phyloP scores from a whole-genome alignment of 257 asterid species.

The Solanum sparsipilum region DNA sequence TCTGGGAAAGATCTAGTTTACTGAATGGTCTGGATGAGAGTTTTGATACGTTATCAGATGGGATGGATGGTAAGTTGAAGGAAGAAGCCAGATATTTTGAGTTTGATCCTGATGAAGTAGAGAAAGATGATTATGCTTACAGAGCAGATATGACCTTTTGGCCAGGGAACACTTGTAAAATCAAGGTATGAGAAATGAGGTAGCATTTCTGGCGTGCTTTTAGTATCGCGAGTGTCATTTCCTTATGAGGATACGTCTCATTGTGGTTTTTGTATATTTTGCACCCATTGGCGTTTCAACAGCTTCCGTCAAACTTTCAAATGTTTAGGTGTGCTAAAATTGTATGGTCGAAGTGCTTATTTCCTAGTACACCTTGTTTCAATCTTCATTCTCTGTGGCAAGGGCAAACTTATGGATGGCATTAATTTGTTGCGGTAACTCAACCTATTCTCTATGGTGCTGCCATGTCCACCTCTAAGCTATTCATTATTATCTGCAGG shows the following conservation, averaged over 20 bases:
- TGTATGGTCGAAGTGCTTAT: background rate
- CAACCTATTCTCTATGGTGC: background rate
- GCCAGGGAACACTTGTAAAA: conserved; percentile 41
- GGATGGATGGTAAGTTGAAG: conserved; percentile 44
- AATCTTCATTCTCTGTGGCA: background rate
- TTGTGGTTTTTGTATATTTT: background rate
- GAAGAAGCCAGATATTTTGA: conserved; percentile 64
- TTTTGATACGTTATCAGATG: conserved; percentile 38
- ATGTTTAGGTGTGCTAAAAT: background rate
- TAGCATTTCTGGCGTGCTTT: background rate
- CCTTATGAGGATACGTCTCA: background rate
- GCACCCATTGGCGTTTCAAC: background rate
- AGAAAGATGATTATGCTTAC: conserved; percentile 43
- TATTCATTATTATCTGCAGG: conserved; percentile 31
- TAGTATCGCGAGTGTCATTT: background rate
- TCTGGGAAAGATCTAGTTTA: conserved; percentile 10
- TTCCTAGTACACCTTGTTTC: background rate
- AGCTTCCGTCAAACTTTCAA: background rate
- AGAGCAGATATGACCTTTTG: conserved; percentile 63
- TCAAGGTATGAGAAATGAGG: conserved; percentile 34
- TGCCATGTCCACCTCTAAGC: conserved; percentile 1
- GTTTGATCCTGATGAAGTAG: conserved; percentile 46
- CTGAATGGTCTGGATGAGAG: conserved; percentile 30
- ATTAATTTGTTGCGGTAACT: background rate
- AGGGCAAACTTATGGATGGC: background rate